These are phyloP conservation scores for Mrakia hoshinonis DNA, from an alignment of 768 basidiomycete species.

Conservation along the genomic window DNA sequence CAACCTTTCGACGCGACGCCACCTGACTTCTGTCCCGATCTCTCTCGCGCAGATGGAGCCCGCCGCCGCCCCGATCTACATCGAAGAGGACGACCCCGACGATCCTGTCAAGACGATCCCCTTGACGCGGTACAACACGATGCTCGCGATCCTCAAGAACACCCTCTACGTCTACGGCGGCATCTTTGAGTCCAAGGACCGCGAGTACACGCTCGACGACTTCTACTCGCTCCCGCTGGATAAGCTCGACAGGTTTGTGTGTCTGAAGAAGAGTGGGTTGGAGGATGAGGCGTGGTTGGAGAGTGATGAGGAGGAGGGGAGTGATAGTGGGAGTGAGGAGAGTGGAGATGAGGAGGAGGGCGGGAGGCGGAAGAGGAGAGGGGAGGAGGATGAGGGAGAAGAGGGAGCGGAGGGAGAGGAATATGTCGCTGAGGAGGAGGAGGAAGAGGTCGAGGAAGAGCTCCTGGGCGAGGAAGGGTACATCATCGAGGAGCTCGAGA, in stretches of 20 bases:
- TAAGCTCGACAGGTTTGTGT: conserved; percentile 69
- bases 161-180: conserved; percentile 68
- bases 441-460: conserved; percentile 33
- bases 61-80: not conserved
- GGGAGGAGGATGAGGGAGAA: conserved; percentile 49
- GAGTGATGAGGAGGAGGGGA: conserved; percentile 45
- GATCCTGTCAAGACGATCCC: conserved; percentile 61
- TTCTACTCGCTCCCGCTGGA: conserved; percentile 73
- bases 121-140: conserved; percentile 70
- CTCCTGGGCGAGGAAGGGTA: conserved; percentile 9
- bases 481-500: conserved; percentile 31
- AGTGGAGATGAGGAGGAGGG: conserved; percentile 50
- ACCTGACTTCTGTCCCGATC: too few relatives aligned
- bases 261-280: conserved; percentile 62
- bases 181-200: conserved; percentile 63
- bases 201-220: conserved; percentile 83
- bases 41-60: not conserved
- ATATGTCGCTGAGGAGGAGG: conserved; percentile 34
- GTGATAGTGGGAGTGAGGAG: conserved; percentile 33
- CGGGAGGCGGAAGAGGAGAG: conserved; percentile 35
- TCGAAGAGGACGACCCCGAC: conserved; percentile 50
- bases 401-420: conserved; percentile 36
- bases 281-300: conserved; percentile 58
- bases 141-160: conserved; percentile 75
- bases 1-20: not conserved